Evolutionary conservation across 495 filamentous ascomycete genomes (phyloP), one percentile per base, ranked within the genome.

Genomic region (Neurospora sp.): DNA sequence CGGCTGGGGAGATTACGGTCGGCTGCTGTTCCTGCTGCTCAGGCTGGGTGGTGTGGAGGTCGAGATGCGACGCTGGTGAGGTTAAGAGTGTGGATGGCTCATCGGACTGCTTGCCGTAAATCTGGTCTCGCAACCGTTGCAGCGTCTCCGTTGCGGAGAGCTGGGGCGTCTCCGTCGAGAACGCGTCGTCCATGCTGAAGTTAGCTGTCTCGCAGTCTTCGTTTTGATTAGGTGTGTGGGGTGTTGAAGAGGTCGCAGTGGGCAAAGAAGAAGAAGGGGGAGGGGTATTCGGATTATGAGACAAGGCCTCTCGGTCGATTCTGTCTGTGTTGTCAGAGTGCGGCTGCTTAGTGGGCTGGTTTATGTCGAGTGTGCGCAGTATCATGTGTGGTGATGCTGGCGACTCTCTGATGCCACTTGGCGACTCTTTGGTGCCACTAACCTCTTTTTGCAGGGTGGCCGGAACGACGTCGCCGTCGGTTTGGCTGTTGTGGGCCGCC

Each of bases 401-500:
- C 54, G 14, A 31, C 14, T 62, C 46, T 54, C 9, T 54, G 20
- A 54, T 54, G 46, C 46, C 46, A 54, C 46, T 54, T 54, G 46
- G 46, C 20, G 9, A 54, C 4, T 60, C 27, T 66, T 37, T 66
- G 54, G 54, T 37, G 54, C 54, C 54, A 66, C 23, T 69, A 0
- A 39, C 46, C 39, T 37, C 20, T 69, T 72, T 75, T 18, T 46
- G 66, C 7, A 72, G 44, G 31, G 78, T 80, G 23, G 79, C 77
- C 12, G 75, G 73, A 54, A 78, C 71, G 37, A 76, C 7, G 16
- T 75, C 75, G 54, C 77, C 74, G 44, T 77, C 76, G 37, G 39
- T 41, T 14, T 37, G 54, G 27, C 54, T 66, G 54, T 16, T 16
- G 27, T 35, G 27, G 27, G 54, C 54, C 54, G 54, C 54, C 54